Conservation (phyloP, 192 early-diverging fungal species). For the Backusella tuberculispora region DNA sequence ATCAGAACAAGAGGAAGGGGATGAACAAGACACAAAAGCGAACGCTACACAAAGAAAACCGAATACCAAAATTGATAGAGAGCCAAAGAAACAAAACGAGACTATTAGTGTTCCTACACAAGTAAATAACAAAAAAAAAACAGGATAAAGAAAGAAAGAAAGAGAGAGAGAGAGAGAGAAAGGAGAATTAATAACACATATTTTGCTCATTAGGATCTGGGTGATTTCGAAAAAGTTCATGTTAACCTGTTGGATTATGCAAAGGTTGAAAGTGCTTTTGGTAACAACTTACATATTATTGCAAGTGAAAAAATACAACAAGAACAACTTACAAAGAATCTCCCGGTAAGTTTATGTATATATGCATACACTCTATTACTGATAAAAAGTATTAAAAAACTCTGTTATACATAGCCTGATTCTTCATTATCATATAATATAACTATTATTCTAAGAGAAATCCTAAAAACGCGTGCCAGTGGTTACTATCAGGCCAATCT, state of each 20-base stretch:
- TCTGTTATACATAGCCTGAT: slow-evolving; percentile 15
- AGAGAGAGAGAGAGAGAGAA: no score
- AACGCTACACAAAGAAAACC: background rate
- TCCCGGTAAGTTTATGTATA: slow-evolving; percentile 20
- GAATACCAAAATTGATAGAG: background rate
- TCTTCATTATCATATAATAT: slow-evolving; percentile 16
- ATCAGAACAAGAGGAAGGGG: background rate
- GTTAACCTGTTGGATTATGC: background rate
- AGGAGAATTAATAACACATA: no score
- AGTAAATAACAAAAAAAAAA: background rate
- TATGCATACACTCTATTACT: background rate
- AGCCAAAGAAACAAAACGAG: background rate
- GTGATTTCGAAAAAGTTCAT: background rate
- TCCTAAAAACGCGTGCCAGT: background rate
- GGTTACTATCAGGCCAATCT: slow-evolving; percentile 27
- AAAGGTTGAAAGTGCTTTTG: slow-evolving; percentile 16
- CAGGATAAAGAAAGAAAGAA: background rate
- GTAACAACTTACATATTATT: background rate
- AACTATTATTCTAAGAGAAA: background rate
- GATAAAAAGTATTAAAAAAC: background rate
- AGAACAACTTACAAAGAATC: slow-evolving; percentile 13
- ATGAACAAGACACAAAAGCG: background rate
- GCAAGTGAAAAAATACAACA: slow-evolving; percentile 22
- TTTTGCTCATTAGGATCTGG: background rate
- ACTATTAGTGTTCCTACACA: background rate